Conservation (phyloP, 2,329 filamentous ascomycete species). For the Neopestalotiopsis clavispora region DNA sequence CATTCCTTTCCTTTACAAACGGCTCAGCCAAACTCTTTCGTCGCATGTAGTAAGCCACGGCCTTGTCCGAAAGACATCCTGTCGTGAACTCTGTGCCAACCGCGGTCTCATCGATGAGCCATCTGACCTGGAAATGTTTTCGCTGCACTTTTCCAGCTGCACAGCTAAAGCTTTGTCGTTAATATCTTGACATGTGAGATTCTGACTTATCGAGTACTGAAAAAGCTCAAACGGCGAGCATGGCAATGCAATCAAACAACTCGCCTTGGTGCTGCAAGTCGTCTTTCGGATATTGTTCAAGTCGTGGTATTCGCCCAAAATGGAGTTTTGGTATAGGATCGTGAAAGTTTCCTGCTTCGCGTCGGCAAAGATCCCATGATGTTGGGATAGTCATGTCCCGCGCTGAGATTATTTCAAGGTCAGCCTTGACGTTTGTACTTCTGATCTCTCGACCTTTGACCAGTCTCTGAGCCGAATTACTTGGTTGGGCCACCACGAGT, state of each 20-base stretch:
- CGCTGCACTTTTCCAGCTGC: not conserved
- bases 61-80: not conserved
- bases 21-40: not conserved
- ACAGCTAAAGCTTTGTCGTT: not conserved
- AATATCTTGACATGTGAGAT: not conserved
- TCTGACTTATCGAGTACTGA: not conserved
- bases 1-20: not conserved
- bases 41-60: not conserved
- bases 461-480: not conserved
- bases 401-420: not conserved
- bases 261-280: not conserved
- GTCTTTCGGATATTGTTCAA: not conserved
- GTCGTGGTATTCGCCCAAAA: not conserved
- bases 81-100: not conserved
- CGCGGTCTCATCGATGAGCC: not conserved
- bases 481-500: not conserved
- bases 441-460: not conserved
- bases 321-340: not conserved
- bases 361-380: not conserved
- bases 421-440: not conserved
- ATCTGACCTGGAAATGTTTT: not conserved
- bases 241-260: not conserved
- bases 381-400: not conserved
- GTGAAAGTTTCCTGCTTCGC: not conserved
- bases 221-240: not conserved